Evolutionary conservation across 164 flowering plant genomes (phyloP), one percentile per base, ranked within the genome.

Genomic region (Tetrastigma voinierianum): DNA sequence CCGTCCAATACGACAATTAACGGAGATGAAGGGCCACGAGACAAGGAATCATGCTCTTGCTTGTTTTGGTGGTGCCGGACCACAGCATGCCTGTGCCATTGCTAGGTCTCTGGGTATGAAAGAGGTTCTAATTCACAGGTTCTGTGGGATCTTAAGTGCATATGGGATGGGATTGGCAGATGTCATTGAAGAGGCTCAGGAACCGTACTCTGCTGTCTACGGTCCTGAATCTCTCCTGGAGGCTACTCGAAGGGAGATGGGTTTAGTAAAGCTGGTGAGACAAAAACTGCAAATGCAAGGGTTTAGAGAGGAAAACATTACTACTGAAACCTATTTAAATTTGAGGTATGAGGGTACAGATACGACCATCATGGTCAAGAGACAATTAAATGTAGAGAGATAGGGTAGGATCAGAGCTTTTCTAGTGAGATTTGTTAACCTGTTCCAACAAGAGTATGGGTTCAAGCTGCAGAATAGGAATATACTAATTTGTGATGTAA

Each of bases 21-120:
- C 99, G 11, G 99, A 95, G 74, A 95, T 95, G 98, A 95, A 92
- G 72, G 99, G 99, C 57, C 96, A 95, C 66, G 99, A 95, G 73
- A 95, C 99, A 18, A 87, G 78, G 78, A 85, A 89, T 74, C 99
- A 95, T 71, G 89, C 93, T 47, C 97, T 95, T 76, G 99, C 90
- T 72, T 92, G 99, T 83, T 95, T 92, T 77, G 98, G 98, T 25
- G 99, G 99, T 70, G 99, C 98, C 48, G 99, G 99, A 11, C 99
- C 99, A 12, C 99, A 95, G 55, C 99, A 92, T 76, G 97, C 98
- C 7, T 95, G 99, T 81, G 92, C 99, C 49, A 92, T 95, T 79
- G 98, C 98, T 15, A 77, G 96, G 70, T 87, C 94, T 20, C 67
- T 95, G 78, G 96, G 99, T 13, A 95, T 95, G 99, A 84, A 83